Evolutionary conservation across 2,329 filamentous ascomycete genomes (phyloP).

Genomic region (Talaromyces sp.): DNA sequence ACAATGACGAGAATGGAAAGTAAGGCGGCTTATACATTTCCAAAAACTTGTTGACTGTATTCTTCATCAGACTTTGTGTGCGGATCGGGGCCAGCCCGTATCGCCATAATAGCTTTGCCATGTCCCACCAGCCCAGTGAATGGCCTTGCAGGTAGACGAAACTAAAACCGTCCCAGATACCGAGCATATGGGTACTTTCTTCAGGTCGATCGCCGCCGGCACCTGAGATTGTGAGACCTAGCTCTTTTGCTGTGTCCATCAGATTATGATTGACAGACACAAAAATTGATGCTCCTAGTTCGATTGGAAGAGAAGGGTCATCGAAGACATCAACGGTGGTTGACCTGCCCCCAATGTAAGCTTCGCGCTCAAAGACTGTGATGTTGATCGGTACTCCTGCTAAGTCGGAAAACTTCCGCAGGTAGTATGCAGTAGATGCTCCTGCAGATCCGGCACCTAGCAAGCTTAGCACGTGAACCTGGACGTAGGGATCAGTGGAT

Average conservation of each 20-base stretch:
- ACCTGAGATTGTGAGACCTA: slow-evolving; percentile 63
- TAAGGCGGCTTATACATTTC: slow-evolving; percentile 75
- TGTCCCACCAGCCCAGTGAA: slow-evolving; percentile 73
- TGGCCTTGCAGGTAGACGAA: slow-evolving; percentile 69
- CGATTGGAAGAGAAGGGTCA: slow-evolving; percentile 66
- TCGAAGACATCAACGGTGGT: slow-evolving; percentile 78
- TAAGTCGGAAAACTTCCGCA: slow-evolving; percentile 67
- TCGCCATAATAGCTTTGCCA: slow-evolving; percentile 75
- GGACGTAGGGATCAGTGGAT: not conserved
- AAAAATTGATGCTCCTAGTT: slow-evolving; percentile 91
- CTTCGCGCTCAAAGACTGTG: slow-evolving; percentile 79
- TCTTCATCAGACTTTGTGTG: slow-evolving; percentile 70
- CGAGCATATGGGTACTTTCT: slow-evolving; percentile 56
- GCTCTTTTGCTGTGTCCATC: slow-evolving; percentile 66
- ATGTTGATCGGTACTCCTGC: slow-evolving; percentile 67
- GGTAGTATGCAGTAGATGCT: slow-evolving; percentile 79
- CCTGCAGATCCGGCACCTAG: slow-evolving; percentile 86
- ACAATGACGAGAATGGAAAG: slow-evolving; percentile 81
- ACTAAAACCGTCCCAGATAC: slow-evolving; percentile 77
- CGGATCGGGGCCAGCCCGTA: slow-evolving; percentile 78
- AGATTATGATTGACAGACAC: slow-evolving; percentile 82
- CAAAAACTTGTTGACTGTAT: slow-evolving; percentile 69
- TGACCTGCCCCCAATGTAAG: slow-evolving; percentile 78
- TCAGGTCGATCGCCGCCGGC: slow-evolving; percentile 49
- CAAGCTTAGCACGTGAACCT: slow-evolving; percentile 5